Conservation (phyloP, 352 stramenopile species). For the Phytophthora quininea region DNA sequence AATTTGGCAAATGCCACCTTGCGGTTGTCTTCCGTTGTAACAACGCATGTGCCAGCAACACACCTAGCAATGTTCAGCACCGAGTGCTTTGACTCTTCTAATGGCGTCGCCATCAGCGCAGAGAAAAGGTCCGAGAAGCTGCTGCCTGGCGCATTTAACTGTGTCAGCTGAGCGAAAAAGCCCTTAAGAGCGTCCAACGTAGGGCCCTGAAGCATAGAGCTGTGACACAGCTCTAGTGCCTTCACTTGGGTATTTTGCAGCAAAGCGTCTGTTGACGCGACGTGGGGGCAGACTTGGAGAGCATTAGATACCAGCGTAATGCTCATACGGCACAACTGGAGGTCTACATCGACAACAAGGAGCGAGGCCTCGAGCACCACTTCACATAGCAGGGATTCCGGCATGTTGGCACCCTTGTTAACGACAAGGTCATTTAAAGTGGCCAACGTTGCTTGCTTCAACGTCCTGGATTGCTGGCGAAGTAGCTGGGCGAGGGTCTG, state of each 20-base stretch:
- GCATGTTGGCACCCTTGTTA: constrained; percentile 72
- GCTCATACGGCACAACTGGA: constrained; percentile 96
- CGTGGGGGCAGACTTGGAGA: constrained; percentile 64
- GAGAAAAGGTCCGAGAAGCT: constrained; percentile 90
- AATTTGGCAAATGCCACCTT: constrained; percentile 80
- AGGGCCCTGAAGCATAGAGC: constrained; percentile 92
- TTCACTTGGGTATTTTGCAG: constrained; percentile 76
- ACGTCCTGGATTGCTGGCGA: constrained; percentile 93
- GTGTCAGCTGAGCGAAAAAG: constrained; percentile 76
- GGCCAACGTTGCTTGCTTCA: constrained; percentile 95
- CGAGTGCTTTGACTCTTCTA: constrained; percentile 88
- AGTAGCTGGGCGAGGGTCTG: constrained; percentile 91
- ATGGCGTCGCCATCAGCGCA: constrained; percentile 69
- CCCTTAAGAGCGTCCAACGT: constrained; percentile 56
- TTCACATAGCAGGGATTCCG: constrained; percentile 82
- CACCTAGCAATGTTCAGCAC: constrained; percentile 94
- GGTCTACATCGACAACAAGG: constrained; percentile 95
- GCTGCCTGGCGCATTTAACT: constrained; percentile 52
- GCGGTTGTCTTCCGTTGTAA: constrained; percentile 56
- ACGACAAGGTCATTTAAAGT: constrained; percentile 92
- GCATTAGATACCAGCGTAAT: constrained; percentile 88
- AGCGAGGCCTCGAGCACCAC: constrained; percentile 91
- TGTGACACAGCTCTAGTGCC: constrained; percentile 89
- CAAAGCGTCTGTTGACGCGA: constrained; percentile 65
- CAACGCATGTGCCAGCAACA: constrained; percentile 87